Evolutionary conservation across 2,329 filamentous ascomycete genomes (phyloP).

Genomic region (Cadophora luteo-olivacea): DNA sequence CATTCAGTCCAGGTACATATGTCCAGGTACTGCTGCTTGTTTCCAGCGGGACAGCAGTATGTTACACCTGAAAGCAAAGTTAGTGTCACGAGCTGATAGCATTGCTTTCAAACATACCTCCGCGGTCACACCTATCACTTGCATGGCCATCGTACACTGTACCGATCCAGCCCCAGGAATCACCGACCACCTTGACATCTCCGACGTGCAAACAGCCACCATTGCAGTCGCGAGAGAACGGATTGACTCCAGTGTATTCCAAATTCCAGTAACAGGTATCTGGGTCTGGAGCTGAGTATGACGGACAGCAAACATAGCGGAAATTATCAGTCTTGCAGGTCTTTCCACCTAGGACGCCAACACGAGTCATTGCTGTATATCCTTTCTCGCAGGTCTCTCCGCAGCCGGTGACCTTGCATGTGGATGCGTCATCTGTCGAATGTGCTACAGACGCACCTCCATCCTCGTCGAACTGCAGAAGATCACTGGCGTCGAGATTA

Average conservation of each 20-base stretch:
- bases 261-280: background rate
- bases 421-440: background rate
- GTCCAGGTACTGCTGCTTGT: background rate
- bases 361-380: background rate
- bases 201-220: background rate
- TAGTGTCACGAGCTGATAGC: background rate
- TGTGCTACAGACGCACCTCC: background rate
- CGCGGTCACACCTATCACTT: background rate
- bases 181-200: background rate
- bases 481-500: background rate
- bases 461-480: background rate
- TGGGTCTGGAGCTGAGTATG: background rate
- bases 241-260: background rate
- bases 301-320: background rate
- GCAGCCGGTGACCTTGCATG: background rate
- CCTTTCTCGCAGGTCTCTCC: background rate
- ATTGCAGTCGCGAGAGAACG: background rate
- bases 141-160: too few relatives aligned
- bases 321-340: background rate
- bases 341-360: background rate
- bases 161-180: background rate
- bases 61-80: background rate
- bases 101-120: background rate
- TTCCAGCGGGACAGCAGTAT: background rate
- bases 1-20: constrained; percentile 3